Evolutionary conservation across 805 yeast species (phyloP).

Genomic region (Candida caryicola): DNA sequence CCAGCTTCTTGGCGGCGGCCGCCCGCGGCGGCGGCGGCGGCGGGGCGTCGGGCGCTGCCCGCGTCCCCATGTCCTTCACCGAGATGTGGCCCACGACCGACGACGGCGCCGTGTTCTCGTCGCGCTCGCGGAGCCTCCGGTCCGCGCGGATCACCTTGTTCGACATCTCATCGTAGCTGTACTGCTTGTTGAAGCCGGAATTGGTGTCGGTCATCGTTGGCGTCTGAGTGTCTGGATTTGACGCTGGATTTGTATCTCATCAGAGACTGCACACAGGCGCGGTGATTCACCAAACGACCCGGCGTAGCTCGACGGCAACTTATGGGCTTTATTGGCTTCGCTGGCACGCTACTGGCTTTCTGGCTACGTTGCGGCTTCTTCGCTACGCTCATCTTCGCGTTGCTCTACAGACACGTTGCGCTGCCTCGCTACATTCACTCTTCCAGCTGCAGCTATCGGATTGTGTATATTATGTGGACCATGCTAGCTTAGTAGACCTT

Average conservation of each 20-base stretch:
- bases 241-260: not conserved
- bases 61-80: slow-evolving; percentile 66
- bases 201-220: not conserved
- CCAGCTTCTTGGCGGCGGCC: slow-evolving; percentile 7
- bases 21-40: not conserved
- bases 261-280: not conserved
- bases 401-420: too few species aligned
- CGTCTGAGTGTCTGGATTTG: not conserved
- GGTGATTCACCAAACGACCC: not conserved
- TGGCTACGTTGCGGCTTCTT: not conserved
- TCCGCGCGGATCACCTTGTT: slow-evolving; percentile 59
- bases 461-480: not conserved
- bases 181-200: slow-evolving; percentile 21
- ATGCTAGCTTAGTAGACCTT: slow-evolving; percentile 38
- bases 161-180: slow-evolving; percentile 72
- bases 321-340: too few species aligned
- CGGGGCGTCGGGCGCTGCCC: slow-evolving; percentile 23
- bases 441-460: not conserved
- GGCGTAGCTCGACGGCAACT: too few species aligned
- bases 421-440: not conserved
- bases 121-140: slow-evolving; percentile 34
- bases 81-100: slow-evolving; percentile 70
- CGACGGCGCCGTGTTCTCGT: slow-evolving; percentile 61
- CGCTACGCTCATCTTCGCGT: not conserved
- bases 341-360: too few species aligned